Conservation (phyloP, 345 rosid genomes). For the Eucalyptus tenuipes region DNA sequence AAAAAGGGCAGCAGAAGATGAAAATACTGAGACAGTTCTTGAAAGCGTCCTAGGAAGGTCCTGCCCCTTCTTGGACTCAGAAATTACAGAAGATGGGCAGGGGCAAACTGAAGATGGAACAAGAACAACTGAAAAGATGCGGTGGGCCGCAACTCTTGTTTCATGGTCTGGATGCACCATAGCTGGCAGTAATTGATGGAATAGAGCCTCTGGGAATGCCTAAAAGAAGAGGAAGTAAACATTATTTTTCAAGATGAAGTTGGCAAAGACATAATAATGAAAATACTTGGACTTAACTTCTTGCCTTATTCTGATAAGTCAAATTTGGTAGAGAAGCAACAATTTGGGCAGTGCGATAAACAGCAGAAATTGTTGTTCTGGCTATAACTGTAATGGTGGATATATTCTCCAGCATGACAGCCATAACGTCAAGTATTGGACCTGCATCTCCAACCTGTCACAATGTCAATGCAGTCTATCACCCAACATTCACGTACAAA, state of each 20-base stretch:
- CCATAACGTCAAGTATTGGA: slow-evolving; percentile 84
- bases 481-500: background rate
- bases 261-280: background rate
- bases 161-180: slow-evolving; percentile 97
- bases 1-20: slow-evolving; percentile 97
- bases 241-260: background rate
- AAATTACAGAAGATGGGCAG: slow-evolving; percentile 25
- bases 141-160: slow-evolving; percentile 86
- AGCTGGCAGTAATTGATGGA: slow-evolving; percentile 85
- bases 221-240: slow-evolving; percentile 3
- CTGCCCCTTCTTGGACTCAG: slow-evolving; percentile 35
- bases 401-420: slow-evolving; percentile 83
- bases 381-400: slow-evolving; percentile 61
- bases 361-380: slow-evolving; percentile 62
- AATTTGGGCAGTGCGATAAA: slow-evolving; percentile 93
- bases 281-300: background rate
- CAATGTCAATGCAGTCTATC: background rate
- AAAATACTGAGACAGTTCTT: slow-evolving; percentile 91
- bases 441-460: slow-evolving; percentile 92
- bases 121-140: slow-evolving; percentile 85
- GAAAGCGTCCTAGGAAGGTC: slow-evolving; percentile 70
- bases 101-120: slow-evolving; percentile 86
- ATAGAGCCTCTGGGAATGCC: slow-evolving; percentile 94
- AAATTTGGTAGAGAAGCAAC: slow-evolving; percentile 77
- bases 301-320: slow-evolving; percentile 78